Evolutionary conservation across 1,284 basidiomycete species (phyloP), one percentile per base, ranked within the genome.

Genomic region (Acaromyces ingoldii): DNA sequence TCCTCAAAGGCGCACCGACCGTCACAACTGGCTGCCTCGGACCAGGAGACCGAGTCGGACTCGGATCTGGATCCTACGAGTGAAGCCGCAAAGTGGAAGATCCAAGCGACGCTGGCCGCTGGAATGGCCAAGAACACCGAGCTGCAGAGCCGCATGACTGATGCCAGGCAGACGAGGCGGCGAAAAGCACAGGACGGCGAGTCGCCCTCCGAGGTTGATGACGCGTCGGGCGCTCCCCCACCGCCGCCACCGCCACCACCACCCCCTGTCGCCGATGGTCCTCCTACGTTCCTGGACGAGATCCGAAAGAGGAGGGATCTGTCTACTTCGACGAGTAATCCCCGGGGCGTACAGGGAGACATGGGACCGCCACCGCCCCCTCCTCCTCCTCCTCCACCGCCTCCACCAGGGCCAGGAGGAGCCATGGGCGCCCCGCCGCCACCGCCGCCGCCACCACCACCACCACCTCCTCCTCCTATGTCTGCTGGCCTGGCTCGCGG

Each of bases 371-470:
- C 60, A 2, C 57, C 64, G 3, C 63, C 65, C 15, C 65, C 65
- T 3, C 63, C 65, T 19, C 58, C 62, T 11, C 60, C 63, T 60
- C 60, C n/a, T 44, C 61, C 63, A 11, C 66, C 68, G 13, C 75
- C 81, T 1, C 80, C 82, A 15, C 19, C 19, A 9, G 19, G 36
- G 19, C 24, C 42, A 4, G 36, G 29, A 41, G 19, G 55, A 44
- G 7, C 55, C 50, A 21, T 25, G 25, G 13, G 52, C 60, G 70
- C 76, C 6, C 76, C 76, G 1, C 77, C 79, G 5, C 80, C 79
- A 28, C 82, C 82, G 0, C 78, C 78, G 0, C 74, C 75, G 77
- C 75, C 77, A 0, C 78, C 80, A 0, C 77, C 79, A 25, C 57
- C 64, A n/a, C 66, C 76, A 43, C 51, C 63, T 9, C 58, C 75